phyloP scores from a whole-genome alignment of 345 rosid species.

The Rhizophora mangle region DNA sequence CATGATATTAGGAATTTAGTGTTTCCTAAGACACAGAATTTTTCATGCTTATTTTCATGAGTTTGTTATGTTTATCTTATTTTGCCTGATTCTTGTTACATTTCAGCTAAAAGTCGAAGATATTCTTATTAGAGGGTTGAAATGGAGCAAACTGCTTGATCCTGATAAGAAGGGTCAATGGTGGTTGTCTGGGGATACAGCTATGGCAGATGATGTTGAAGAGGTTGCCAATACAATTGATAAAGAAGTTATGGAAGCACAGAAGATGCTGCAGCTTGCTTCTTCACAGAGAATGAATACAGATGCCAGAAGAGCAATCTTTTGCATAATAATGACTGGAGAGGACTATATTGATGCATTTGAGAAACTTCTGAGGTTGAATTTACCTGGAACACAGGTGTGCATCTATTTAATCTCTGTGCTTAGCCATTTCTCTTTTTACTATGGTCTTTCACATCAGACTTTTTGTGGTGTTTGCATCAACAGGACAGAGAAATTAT shows the following conservation, averaged over 20 bases:
- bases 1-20: neutral
- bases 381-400: conserved; percentile 82
- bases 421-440: neutral
- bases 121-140: conserved; percentile 65
- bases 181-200: conserved; percentile 75
- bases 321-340: conserved; percentile 90
- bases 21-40: neutral
- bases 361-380: conserved; percentile 80
- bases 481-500: conserved; percentile 86
- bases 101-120: conserved; percentile 68
- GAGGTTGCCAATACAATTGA: conserved; percentile 83
- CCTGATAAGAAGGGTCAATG: conserved; percentile 89
- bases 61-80: neutral
- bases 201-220: conserved; percentile 40
- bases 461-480: neutral
- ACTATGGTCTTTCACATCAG: neutral
- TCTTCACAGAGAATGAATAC: conserved; percentile 90
- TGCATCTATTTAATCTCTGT: conserved; percentile 7
- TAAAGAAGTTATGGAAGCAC: conserved; percentile 75
- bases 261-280: conserved; percentile 91
- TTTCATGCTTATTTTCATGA: neutral
- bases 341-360: conserved; percentile 91
- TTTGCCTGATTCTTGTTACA: neutral
- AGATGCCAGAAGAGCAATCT: conserved; percentile 82
- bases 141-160: conserved; percentile 89